A percentile compares a stretch with the other conserved stretches of the same genome.
These are phyloP conservation scores for Starmerella potacharoeniae DNA, from an alignment of 805 yeast genomes.

Conservation along the genomic window DNA sequence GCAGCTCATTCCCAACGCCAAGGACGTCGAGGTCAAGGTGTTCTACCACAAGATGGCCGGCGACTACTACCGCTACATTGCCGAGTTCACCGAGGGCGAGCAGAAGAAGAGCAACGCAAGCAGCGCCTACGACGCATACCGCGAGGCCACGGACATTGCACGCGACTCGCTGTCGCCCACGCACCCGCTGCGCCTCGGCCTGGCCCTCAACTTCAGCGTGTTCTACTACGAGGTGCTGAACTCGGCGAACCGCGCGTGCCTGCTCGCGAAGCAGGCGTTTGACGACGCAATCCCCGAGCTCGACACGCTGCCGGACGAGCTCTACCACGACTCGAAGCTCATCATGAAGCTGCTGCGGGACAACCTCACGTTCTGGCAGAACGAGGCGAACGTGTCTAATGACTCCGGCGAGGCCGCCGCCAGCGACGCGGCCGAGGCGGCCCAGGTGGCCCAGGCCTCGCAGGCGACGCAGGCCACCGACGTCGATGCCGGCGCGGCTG, in stretches of 20 bases:
- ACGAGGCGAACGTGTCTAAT: slow-evolving; percentile 36
- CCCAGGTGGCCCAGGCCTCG: neutral
- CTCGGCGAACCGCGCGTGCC: slow-evolving; percentile 98
- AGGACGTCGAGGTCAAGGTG: slow-evolving; percentile 94
- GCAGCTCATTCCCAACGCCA: slow-evolving; percentile 87
- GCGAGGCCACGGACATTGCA: slow-evolving; percentile 92
- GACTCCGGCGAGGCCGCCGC: neutral
- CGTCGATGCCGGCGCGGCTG: neutral
- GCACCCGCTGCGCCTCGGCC: slow-evolving; percentile 95
- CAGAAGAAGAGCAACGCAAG: slow-evolving; percentile 89
- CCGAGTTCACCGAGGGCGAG: slow-evolving; percentile 88
- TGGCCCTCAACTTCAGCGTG: slow-evolving; percentile 94
- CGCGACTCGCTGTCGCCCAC: slow-evolving; percentile 96
- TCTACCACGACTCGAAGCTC: slow-evolving; percentile 95
- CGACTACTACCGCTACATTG: slow-evolving; percentile 97
- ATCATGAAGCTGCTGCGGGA: slow-evolving; percentile 98
- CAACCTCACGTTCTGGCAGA: slow-evolving; percentile 96
- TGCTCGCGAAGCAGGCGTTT: slow-evolving; percentile 96
- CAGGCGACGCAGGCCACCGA: neutral
- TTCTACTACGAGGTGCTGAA: slow-evolving; percentile 96
- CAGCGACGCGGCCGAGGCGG: neutral
- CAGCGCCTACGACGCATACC: slow-evolving; percentile 85
- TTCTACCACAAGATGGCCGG: slow-evolving; percentile 99
- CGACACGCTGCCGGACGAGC: slow-evolving; percentile 94
- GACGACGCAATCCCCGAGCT: slow-evolving; percentile 98